Conservation (phyloP, 169 alveolate genomes). For the Eimeria tenella region DNA sequence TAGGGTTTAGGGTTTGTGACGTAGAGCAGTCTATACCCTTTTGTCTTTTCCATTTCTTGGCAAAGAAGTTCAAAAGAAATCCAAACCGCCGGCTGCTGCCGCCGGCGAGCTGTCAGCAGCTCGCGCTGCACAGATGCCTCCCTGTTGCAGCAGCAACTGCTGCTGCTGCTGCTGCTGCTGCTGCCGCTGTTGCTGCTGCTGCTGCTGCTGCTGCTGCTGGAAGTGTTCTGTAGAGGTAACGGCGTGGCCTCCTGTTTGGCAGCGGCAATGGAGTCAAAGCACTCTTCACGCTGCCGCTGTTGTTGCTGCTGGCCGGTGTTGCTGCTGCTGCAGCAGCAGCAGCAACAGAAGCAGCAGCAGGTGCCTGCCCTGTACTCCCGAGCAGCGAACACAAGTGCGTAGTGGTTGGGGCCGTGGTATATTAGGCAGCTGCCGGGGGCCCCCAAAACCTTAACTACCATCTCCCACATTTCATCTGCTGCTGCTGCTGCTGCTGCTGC, state of each 20-base stretch:
- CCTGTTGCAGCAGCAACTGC: conserved; percentile 27
- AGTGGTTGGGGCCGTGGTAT: conserved; percentile 42
- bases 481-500: conserved; percentile 14
- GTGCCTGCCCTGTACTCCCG: background rate
- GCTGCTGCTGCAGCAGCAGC: background rate
- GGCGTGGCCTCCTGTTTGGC: background rate
- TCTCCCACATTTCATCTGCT: background rate
- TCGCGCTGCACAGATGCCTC: background rate
- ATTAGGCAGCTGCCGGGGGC: conserved; percentile 11
- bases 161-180: conserved; percentile 52
- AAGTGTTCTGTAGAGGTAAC: background rate
- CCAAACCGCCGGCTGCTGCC: conserved; percentile 21
- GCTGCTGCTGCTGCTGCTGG: conserved; percentile 9
- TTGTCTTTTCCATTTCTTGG: background rate
- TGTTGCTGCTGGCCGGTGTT: background rate
- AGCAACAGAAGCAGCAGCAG: conserved; percentile 36
- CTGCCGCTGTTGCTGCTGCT: conserved; percentile 56
- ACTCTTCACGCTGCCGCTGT: background rate
- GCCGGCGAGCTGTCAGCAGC: conserved; percentile 27
- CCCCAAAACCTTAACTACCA: background rate
- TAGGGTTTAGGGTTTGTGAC: conserved; percentile 43
- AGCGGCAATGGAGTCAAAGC: too few relatives aligned
- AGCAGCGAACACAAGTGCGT: conserved; percentile 48
- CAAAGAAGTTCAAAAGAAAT: background rate
- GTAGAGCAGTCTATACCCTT: conserved; percentile 30